phyloP scores from a whole-genome alignment of 2,329 filamentous ascomycete genomes.

The Colletotrichum destructivum region DNA sequence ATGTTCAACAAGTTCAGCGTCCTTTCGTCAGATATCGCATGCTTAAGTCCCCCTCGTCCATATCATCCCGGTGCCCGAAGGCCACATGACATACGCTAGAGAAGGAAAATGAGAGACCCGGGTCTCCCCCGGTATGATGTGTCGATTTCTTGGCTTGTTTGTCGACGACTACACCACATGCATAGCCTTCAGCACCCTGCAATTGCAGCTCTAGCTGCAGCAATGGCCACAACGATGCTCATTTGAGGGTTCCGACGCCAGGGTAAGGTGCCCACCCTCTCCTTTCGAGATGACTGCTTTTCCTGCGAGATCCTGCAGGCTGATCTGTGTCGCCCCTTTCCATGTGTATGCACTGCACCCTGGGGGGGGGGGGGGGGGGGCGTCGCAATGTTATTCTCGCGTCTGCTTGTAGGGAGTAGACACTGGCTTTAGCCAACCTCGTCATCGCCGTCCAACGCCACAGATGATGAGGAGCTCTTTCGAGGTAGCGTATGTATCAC shows the following conservation, averaged over 20 bases:
- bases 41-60: not conserved
- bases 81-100: constrained; percentile 16
- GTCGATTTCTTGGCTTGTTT: not conserved
- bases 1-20: not conserved
- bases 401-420: constrained; percentile 25
- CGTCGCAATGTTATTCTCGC: constrained; percentile 4
- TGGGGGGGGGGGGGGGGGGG: not conserved
- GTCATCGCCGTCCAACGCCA: not conserved
- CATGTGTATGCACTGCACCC: constrained; percentile 4
- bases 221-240: not conserved
- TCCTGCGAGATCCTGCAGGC: constrained; percentile 39
- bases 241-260: not conserved
- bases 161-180: not conserved
- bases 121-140: constrained; percentile 2
- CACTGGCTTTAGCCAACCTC: constrained; percentile 13
- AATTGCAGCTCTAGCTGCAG: constrained; percentile 1
- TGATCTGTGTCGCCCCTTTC: constrained; percentile 19
- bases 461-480: not conserved
- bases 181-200: constrained; percentile 7
- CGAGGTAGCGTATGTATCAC: not conserved
- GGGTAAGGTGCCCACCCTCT: constrained; percentile 1
- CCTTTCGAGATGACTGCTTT: not conserved
- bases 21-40: constrained; percentile 35
- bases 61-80: constrained; percentile 19
- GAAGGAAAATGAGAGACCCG: constrained; percentile 7